A percentile compares a stretch with the other conserved stretches of the same genome.
Conservation (phyloP, 257 asterid species). For the Nicotiana knightiana region DNA sequence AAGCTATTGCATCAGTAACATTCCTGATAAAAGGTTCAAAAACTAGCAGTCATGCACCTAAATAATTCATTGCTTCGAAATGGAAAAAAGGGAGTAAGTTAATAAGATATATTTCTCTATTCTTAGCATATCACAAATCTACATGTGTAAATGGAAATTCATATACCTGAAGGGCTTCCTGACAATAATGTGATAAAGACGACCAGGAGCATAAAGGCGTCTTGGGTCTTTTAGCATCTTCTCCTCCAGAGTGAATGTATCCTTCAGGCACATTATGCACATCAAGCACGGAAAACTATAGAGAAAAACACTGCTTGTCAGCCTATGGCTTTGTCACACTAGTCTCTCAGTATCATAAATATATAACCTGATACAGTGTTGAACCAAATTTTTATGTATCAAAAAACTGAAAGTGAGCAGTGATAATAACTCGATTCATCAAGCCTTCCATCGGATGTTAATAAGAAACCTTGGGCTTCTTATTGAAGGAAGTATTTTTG, state of each 20-base stretch:
- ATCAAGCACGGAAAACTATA: slow-evolving; percentile 91
- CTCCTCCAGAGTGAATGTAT: slow-evolving; percentile 86
- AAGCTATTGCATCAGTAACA: not conserved
- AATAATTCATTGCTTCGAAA: not conserved
- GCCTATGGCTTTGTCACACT: slow-evolving; percentile 5
- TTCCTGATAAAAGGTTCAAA: not conserved
- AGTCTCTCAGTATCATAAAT: not conserved
- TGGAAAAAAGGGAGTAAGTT: not conserved
- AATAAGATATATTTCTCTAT: not conserved
- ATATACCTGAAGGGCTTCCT: slow-evolving; percentile 89
- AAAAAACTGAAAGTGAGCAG: not conserved
- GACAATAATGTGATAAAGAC: slow-evolving; percentile 87
- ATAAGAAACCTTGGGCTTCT: not conserved
- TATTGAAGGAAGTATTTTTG: not conserved
- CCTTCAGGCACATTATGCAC: slow-evolving; percentile 92
- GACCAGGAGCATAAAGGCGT: slow-evolving; percentile 96
- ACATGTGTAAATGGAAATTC: not conserved
- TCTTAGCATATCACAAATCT: not conserved
- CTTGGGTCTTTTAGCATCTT: slow-evolving; percentile 94
- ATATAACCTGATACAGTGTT: slow-evolving; percentile 5
- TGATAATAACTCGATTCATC: not conserved
- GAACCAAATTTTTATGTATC: not conserved
- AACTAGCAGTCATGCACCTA: not conserved
- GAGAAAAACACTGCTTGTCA: slow-evolving; percentile 14
- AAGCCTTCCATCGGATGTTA: not conserved